Percentiles rank a stretch among this genome's conserved stretches.
phyloP scores from a whole-genome alignment of 2,329 filamentous ascomycete genomes.

The Blastomyces parvus region DNA sequence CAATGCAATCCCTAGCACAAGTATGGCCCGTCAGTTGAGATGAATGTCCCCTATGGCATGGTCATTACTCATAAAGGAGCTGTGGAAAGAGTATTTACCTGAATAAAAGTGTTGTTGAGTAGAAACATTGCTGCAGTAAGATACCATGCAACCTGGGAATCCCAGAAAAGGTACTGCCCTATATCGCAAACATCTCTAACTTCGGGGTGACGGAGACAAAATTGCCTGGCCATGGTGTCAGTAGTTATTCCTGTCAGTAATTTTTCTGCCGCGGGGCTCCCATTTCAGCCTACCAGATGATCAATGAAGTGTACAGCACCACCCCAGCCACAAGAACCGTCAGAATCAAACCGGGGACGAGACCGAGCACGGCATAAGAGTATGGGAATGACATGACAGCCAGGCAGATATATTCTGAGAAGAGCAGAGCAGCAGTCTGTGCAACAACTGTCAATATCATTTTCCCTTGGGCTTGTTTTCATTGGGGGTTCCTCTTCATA shows the following conservation, averaged over 20 bases:
- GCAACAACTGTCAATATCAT: not conserved
- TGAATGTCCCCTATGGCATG: not conserved
- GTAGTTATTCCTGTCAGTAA: not conserved
- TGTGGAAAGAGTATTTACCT: slow-evolving; percentile 37
- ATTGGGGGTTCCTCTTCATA: too few species aligned
- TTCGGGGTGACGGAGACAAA: slow-evolving; percentile 82
- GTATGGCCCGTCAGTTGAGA: not conserved
- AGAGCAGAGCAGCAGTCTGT: slow-evolving; percentile 71
- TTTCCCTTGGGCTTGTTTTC: not conserved
- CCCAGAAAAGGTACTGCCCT: slow-evolving; percentile 90
- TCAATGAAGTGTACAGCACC: slow-evolving; percentile 73
- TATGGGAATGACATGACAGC: slow-evolving; percentile 93
- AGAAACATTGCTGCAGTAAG: slow-evolving; percentile 76
- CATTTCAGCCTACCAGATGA: slow-evolving; percentile 45
- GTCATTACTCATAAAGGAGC: not conserved
- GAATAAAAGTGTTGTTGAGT: slow-evolving; percentile 87
- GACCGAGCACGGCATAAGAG: slow-evolving; percentile 77
- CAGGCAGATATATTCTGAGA: slow-evolving; percentile 92
- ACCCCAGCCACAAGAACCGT: slow-evolving; percentile 67
- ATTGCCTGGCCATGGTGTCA: slow-evolving; percentile 54
- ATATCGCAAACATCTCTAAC: slow-evolving; percentile 90
- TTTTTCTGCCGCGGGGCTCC: slow-evolving; percentile 1
- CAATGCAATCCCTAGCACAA: slow-evolving; percentile 51
- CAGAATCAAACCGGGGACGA: slow-evolving; percentile 77
- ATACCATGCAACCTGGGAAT: slow-evolving; percentile 61